Percentiles rank a stretch among this genome's conserved stretches.
Conservation (phyloP, 2,329 filamentous ascomycete genomes). For the Hymenoscyphus salicellus region DNA sequence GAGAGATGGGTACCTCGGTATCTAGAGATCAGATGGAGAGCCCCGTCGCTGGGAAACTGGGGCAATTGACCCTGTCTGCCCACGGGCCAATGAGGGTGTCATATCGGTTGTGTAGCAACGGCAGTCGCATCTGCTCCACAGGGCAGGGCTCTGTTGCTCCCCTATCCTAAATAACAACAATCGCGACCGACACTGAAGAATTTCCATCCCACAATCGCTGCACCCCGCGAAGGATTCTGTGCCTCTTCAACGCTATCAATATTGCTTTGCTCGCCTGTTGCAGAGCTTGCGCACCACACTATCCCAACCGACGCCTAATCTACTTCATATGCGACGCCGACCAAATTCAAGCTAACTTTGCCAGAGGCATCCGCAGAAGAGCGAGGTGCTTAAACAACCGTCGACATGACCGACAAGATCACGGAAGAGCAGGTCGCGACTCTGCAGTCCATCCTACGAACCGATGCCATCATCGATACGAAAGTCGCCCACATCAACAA, state of each 20-base stretch:
- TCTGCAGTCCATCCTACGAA: constrained; percentile 51
- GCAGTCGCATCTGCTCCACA: not conserved
- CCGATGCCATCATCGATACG: constrained; percentile 64
- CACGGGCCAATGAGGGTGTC: too few relatives aligned
- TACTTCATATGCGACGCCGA: not conserved
- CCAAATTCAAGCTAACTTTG: constrained; percentile 16
- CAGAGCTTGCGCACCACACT: not conserved
- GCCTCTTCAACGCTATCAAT: not conserved
- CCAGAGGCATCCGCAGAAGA: constrained; percentile 16
- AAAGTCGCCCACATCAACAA: constrained; percentile 70
- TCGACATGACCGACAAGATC: constrained; percentile 54
- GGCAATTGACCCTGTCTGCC: too few relatives aligned
- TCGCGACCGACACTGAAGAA: not conserved
- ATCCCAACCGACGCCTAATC: not conserved
- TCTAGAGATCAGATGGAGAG: not conserved
- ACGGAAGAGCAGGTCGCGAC: constrained; percentile 57
- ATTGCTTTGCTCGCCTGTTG: not conserved
- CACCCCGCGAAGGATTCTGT: not conserved
- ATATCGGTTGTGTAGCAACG: too few relatives aligned
- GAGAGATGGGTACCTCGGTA: too few relatives aligned
- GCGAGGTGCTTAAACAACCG: constrained; percentile 12
- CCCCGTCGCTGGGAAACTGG: too few relatives aligned
- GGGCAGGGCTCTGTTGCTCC: not conserved
- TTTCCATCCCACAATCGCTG: not conserved
- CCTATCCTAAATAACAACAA: not conserved